Conservation (phyloP, 1,139 yeast genomes). For the Eremothecium cymbalariae region DNA sequence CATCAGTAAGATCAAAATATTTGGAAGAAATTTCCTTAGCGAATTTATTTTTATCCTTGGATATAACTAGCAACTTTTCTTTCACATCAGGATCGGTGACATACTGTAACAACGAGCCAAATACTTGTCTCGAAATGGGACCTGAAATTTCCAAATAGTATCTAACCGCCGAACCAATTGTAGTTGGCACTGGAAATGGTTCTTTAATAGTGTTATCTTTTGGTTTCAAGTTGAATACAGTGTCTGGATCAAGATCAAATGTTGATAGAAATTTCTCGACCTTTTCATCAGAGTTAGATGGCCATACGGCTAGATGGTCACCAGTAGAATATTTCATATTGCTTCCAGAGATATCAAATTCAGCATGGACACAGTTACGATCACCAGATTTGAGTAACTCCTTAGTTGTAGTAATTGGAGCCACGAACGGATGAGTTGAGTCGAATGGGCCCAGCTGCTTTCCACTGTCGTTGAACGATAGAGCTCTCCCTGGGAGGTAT, state of each 20-base stretch:
- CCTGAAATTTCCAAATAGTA: conserved; percentile 89
- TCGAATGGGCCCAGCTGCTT: conserved; percentile 67
- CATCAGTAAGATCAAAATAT: conserved; percentile 69
- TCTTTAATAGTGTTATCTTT: conserved; percentile 66
- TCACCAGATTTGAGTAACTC: conserved; percentile 63
- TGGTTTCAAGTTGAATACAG: conserved; percentile 58
- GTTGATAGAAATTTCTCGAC: conserved; percentile 56
- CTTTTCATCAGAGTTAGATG: conserved; percentile 76
- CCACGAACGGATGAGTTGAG: conserved; percentile 74
- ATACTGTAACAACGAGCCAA: conserved; percentile 69
- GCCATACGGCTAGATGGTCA: conserved; percentile 93
- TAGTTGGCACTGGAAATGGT: conserved; percentile 88
- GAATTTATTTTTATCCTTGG: conserved; percentile 61
- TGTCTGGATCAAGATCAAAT: conserved; percentile 50
- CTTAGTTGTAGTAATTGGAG: conserved; percentile 50
- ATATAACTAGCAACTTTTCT: conserved; percentile 44
- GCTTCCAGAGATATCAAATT: conserved; percentile 69
- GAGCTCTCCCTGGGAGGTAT: conserved; percentile 37
- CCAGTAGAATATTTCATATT: conserved; percentile 86
- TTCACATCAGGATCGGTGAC: conserved; percentile 66
- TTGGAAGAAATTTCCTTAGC: conserved; percentile 54
- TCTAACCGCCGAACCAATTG: conserved; percentile 79
- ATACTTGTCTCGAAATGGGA: conserved; percentile 82
- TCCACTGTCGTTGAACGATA: conserved; percentile 21
- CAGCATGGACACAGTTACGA: conserved; percentile 82